These are phyloP conservation scores for Cyberlindnera japonica DNA, from an alignment of 805 yeast species.

Conservation along the genomic window DNA sequence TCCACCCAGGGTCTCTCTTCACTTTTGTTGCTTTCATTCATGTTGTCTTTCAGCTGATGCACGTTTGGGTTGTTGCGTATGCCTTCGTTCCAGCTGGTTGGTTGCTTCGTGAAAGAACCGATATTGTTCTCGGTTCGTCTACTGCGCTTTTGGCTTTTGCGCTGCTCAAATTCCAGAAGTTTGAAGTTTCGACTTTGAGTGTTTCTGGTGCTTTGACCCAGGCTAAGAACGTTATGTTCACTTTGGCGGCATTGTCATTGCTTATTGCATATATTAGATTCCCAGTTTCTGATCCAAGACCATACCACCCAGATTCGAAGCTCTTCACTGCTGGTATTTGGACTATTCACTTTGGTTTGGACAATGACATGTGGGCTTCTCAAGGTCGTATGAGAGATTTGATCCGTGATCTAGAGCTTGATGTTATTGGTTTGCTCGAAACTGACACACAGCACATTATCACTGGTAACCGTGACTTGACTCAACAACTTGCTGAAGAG, in stretches of 20 bases:
- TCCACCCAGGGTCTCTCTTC: constrained; percentile 53
- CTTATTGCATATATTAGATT: constrained; percentile 54
- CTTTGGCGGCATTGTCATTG: constrained; percentile 44
- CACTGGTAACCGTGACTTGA: constrained; percentile 93
- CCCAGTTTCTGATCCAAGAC: constrained; percentile 57
- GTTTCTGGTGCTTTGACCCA: constrained; percentile 13
- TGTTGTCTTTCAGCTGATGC: constrained; percentile 63
- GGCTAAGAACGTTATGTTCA: constrained; percentile 27
- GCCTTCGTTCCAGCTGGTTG: constrained; percentile 98
- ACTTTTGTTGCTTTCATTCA: constrained; percentile 45
- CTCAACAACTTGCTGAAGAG: constrained; percentile 88
- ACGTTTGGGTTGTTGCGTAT: constrained; percentile 97
- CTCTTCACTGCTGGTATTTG: constrained; percentile 93
- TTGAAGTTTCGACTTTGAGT: constrained; percentile 5
- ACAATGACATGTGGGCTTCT: constrained; percentile 97
- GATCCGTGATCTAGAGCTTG: constrained; percentile 81
- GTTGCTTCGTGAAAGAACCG: constrained; percentile 82
- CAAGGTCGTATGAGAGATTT: constrained; percentile 86
- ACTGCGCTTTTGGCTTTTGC: constrained; percentile 53
- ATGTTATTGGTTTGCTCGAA: constrained; percentile 86
- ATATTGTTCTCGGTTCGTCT: constrained; percentile 59
- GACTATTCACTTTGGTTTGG: constrained; percentile 97
- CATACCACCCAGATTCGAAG: constrained; percentile 64
- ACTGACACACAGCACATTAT: constrained; percentile 90
- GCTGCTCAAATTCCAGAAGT: constrained; percentile 28